phyloP scores from a whole-genome alignment of 768 basidiomycete genomes.

The Phylloporus rhodoxanthus region DNA sequence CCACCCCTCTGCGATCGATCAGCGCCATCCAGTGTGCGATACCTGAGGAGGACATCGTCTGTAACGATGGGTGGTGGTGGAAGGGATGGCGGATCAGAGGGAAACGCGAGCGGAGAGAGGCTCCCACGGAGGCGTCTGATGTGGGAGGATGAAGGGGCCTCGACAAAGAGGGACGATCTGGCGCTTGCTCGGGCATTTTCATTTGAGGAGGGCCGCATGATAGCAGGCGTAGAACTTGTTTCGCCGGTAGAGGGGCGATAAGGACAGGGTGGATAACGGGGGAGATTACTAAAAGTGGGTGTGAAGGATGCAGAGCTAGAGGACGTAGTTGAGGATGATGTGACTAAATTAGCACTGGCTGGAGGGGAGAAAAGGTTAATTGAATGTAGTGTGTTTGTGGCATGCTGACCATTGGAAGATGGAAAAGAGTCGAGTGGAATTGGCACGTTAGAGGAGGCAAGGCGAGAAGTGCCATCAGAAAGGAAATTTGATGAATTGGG shows the following conservation, averaged over 20 bases:
- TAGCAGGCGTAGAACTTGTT: conserved; percentile 5
- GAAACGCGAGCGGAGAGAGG: conserved; percentile 22
- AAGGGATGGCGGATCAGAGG: conserved; percentile 13
- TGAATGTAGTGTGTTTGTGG: conserved; percentile 6
- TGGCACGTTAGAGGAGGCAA: conserved; percentile 7
- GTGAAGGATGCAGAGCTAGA: conserved; percentile 14
- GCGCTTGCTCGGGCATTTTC: conserved; percentile 6
- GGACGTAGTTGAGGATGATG: too few species aligned
- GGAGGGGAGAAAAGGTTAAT: conserved; percentile 9
- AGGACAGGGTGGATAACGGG: conserved; percentile 20
- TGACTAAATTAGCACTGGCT: conserved; percentile 8
- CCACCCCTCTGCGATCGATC: conserved; percentile 9
- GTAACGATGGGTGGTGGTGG: conserved; percentile 9
- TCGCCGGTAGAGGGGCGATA: conserved; percentile 18
- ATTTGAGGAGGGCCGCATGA: conserved; percentile 15
- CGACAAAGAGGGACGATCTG: conserved; percentile 12
- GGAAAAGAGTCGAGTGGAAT: conserved; percentile 13
- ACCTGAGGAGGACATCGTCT: conserved; percentile 16
- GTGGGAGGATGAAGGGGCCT: conserved; percentile 8
- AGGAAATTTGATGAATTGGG: conserved; percentile 18
- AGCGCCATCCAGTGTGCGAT: conserved; percentile 3
- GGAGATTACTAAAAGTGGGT: conserved; percentile 20
- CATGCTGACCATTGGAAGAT: conserved; percentile 19
- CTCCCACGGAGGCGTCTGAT: conserved; percentile 17
- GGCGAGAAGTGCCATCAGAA: conserved; percentile 6